Percentiles rank a stretch among this genome's conserved stretches.
phyloP scores from a whole-genome alignment of 495 filamentous ascomycete genomes.

The Mycothermus thermophilus region DNA sequence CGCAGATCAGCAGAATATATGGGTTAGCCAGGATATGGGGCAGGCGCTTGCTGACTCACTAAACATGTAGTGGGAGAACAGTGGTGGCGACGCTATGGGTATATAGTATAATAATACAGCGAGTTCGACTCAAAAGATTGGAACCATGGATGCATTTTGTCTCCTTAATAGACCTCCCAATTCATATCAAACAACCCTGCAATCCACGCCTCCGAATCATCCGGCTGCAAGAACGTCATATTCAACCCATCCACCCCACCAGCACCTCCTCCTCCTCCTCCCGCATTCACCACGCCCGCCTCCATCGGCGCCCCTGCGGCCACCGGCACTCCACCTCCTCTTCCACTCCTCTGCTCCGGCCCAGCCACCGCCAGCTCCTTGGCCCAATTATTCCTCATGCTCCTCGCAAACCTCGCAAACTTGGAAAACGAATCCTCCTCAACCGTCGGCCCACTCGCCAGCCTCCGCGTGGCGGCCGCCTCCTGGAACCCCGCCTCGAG shows the following conservation, averaged over 20 bases:
- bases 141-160: too few relatives aligned
- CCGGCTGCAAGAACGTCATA: slow-evolving; percentile 6
- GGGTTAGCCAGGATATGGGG: too few relatives aligned
- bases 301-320: background rate
- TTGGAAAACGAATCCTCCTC: slow-evolving; percentile 14
- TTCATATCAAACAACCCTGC: slow-evolving; percentile 16
- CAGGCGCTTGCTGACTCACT: background rate
- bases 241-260: slow-evolving; percentile 3
- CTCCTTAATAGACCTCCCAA: slow-evolving; percentile 10
- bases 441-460: slow-evolving; percentile 2
- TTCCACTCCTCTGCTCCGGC: too few relatives aligned
- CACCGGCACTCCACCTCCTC: too few relatives aligned
- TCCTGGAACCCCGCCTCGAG: slow-evolving; percentile 13
- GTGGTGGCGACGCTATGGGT: too few relatives aligned
- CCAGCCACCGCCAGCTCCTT: slow-evolving; percentile 3
- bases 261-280: background rate
- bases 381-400: slow-evolving; percentile 10
- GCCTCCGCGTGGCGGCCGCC: slow-evolving; percentile 3
- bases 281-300: background rate
- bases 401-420: slow-evolving; percentile 6
- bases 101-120: too few relatives aligned
- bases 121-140: too few relatives aligned
- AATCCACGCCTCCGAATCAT: slow-evolving; percentile 15
- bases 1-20: too few relatives aligned
- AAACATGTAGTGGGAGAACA: background rate